A percentile compares a stretch with the other conserved stretches of the same genome.
Evolutionary conservation across 345 rosid species (phyloP).

Genomic region (Brassica incana): DNA sequence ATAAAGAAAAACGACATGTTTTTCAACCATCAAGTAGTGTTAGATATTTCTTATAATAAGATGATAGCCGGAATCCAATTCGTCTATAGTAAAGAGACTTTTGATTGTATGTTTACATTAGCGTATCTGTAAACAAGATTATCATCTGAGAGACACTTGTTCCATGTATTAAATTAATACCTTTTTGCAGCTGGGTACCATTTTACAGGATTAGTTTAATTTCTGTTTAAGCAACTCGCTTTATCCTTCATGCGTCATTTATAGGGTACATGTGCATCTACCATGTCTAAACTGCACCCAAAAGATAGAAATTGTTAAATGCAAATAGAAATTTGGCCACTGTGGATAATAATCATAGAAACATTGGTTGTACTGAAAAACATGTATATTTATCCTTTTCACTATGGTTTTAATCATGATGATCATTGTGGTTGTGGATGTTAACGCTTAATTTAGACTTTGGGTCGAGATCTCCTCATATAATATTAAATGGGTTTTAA

Average conservation of each 20-base stretch:
- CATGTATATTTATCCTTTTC: not conserved
- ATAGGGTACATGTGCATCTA: not conserved
- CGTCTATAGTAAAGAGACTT: not conserved
- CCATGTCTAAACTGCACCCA: not conserved
- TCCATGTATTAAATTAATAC: not conserved
- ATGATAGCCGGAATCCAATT: conserved; percentile 9
- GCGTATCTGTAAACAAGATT: conserved; percentile 1
- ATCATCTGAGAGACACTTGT: conserved; percentile 4
- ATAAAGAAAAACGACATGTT: not conserved
- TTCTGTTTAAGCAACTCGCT: not conserved
- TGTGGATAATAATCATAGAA: not conserved
- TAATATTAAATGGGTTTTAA: not conserved
- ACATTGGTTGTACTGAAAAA: not conserved
- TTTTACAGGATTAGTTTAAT: not conserved
- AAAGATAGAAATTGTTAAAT: not conserved
- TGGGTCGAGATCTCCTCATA: not conserved
- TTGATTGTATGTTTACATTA: not conserved
- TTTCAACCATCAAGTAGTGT: conserved; percentile 17
- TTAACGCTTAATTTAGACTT: not conserved
- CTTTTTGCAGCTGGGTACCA: not conserved
- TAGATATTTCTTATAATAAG: not conserved
- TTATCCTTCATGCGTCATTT: not conserved
- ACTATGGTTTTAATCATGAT: not conserved
- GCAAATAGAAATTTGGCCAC: not conserved
- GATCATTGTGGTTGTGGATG: not conserved